Evolutionary conservation across 139 green algal species (phyloP), one percentile per base, ranked within the genome.

Genomic region (Chlorella sp.): DNA sequence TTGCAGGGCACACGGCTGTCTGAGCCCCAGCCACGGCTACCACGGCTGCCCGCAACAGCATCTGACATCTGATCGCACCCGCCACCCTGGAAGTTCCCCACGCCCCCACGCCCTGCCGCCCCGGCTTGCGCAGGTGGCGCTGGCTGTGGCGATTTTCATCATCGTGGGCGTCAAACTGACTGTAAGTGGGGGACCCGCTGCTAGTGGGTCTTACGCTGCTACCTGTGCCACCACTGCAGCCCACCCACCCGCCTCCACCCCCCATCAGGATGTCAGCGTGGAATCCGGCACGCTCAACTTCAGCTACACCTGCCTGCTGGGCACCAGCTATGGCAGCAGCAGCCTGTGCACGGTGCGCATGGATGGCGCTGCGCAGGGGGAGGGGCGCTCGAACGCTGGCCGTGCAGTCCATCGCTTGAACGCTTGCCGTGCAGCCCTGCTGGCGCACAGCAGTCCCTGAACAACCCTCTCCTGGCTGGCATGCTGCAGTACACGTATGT

Each of bases 401-500:
- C 56, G 30, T 65, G 56, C 7, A 16, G 22, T 65, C 22, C 56
- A 14, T 65, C 3, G 6, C 16, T 30, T 2, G 13, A 9, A 19
- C 16, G 67, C 11, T 73, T 38, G 1, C 14, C 24, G 41, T 73
- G 36, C 34, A 30, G 17, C 30, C 11, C 28, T 65, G 56, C 56
- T 65, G 22, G 16, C 56, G 56, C 68, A n/a, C n/a, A 28, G 2
- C n/a, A 34, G 2, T 48, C n/a, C n/a, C n/a, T 51, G n/a, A 46
- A 4, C 68, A 8, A 26, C 72, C 16, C 72, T 30, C 28, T 60
- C 30, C 43, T 48, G 20, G 22, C 36, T 58, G 32, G 28, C 75
- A 24, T 41, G 48, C 13, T 60, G 79, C 64, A 84, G 40, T 84
- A 84, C 46, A 62, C 64, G 7, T 84, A 58, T 38, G 79, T 60